A percentile compares a stretch with the other conserved stretches of the same genome.
phyloP scores from a whole-genome alignment of 1,139 yeast species.

The Candida sp. region DNA sequence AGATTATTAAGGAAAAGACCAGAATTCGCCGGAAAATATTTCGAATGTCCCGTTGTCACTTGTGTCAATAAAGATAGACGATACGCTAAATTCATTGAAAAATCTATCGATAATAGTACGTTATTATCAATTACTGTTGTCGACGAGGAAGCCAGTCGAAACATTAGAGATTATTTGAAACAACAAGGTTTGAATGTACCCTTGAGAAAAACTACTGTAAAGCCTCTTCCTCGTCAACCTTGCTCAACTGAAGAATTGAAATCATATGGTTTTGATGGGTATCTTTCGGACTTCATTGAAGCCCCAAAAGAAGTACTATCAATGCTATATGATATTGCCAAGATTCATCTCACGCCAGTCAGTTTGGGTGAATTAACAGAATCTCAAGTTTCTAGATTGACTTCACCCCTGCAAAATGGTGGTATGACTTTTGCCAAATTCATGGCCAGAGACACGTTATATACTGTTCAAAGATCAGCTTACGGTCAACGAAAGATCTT shows the following conservation, averaged over 20 bases:
- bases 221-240: constrained; percentile 11
- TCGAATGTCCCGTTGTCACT: constrained; percentile 77
- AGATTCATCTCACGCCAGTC: constrained; percentile 65
- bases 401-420: constrained; percentile 29
- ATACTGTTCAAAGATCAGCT: constrained; percentile 48
- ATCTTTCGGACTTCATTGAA: constrained; percentile 60
- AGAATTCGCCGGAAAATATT: constrained; percentile 40
- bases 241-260: constrained; percentile 30
- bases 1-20: constrained; percentile 22
- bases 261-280: constrained; percentile 74
- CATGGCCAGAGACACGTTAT: constrained; percentile 56
- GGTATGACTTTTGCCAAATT: constrained; percentile 49
- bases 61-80: constrained; percentile 49
- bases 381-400: constrained; percentile 35
- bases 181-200: constrained; percentile 35
- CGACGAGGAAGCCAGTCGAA: constrained; percentile 10
- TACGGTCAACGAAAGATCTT: constrained; percentile 56
- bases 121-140: constrained; percentile 46
- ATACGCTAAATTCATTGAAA: constrained; percentile 56
- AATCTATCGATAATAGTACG: constrained; percentile 52
- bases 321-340: constrained; percentile 64
- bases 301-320: constrained; percentile 77
- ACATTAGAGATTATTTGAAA: constrained; percentile 10
- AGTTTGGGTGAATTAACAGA: constrained; percentile 39
- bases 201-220: constrained; percentile 22